These are phyloP conservation scores for Fallopia convolvulus DNA, from an alignment of 148 eudicot species.

Conservation along the genomic window DNA sequence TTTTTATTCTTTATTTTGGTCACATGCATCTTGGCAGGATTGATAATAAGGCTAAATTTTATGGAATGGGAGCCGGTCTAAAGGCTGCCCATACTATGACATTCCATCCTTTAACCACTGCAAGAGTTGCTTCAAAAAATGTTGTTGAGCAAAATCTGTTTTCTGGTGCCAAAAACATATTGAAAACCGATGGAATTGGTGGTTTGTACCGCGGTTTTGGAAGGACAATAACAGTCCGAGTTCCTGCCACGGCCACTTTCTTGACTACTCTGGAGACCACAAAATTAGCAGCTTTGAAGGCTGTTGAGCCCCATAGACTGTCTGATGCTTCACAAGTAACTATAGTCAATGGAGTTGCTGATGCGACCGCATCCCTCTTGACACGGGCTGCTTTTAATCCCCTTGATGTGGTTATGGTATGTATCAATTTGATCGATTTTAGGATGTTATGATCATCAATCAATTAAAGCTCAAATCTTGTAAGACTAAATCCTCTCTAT, in stretches of 20 bases:
- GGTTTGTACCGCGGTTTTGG: conserved; percentile 96
- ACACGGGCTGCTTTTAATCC: conserved; percentile 41
- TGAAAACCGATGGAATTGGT: conserved; percentile 19
- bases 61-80: conserved; percentile 80
- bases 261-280: conserved; percentile 89
- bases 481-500: too few relatives aligned
- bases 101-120: conserved; percentile 65
- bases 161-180: conserved; percentile 49
- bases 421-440: too few relatives aligned
- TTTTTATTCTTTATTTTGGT: too few relatives aligned
- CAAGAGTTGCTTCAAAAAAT: conserved; percentile 57
- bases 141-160: conserved; percentile 32
- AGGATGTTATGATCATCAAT: too few relatives aligned
- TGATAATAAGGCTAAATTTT: conserved; percentile 9
- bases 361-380: conserved; percentile 67
- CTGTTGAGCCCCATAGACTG: conserved; percentile 65
- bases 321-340: conserved; percentile 86
- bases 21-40: too few relatives aligned
- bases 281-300: conserved; percentile 62
- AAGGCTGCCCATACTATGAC: conserved; percentile 71
- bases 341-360: conserved; percentile 83
- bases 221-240: conserved; percentile 73
- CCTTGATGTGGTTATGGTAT: too few relatives aligned
- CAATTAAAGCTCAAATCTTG: too few relatives aligned
- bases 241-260: conserved; percentile 75